Base-by-base conservation (phyloP, 2,329 filamentous ascomycete genomes). In the Chaetomium sp. region DNA sequence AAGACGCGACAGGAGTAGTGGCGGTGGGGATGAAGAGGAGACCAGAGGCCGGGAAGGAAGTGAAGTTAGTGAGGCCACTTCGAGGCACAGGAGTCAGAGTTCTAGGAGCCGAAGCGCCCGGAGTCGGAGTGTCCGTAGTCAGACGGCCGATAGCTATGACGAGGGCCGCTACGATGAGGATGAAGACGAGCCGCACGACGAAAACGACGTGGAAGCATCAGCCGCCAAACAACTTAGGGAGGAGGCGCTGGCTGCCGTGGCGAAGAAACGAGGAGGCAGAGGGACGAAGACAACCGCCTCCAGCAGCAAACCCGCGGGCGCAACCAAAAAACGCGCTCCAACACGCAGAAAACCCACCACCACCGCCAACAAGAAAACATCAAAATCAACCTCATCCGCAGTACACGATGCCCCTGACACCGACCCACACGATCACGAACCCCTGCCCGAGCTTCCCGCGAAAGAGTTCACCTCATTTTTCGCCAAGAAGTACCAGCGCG, bases 391-490 rank as follows among this genome's bases (percentile, higher is more conserved):
- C 19, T 27, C 19, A 27, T 27, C 19, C 19, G 19, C 19, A 27
- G 19, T 27, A 27, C 19, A 27, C 19, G 19, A 27, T 27, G 19
- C 19, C 19, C 19, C 19, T 27, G 19, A 27, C 19, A 27, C 19
- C 19, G 19, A 27, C 19, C 19, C 19, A 27, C 19, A 27, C 19
- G 19, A 27, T 27, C 19, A 27, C 19, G 60, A 57, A 32, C 61
- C 68, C 8, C 67, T 69, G 37, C 67, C 73, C 34, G 10, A 70
- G 34, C 9, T 70, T 70, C 19, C 47, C 2, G 36, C 55, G 14
- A 80, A 78, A 56, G 86, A 88, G 40, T 91, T 96, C 67, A 87
- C 77, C n/a, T 95, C 89, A 0, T 96, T 96, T 73, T 97, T 91
- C 68, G 71, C 79, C 14, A 91, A 94, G 71, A 84, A 80, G 32